Percentiles rank a stretch among this genome's conserved stretches.
Conservation (phyloP, 2,329 filamentous ascomycete genomes). For the Xylariaceae sp. region DNA sequence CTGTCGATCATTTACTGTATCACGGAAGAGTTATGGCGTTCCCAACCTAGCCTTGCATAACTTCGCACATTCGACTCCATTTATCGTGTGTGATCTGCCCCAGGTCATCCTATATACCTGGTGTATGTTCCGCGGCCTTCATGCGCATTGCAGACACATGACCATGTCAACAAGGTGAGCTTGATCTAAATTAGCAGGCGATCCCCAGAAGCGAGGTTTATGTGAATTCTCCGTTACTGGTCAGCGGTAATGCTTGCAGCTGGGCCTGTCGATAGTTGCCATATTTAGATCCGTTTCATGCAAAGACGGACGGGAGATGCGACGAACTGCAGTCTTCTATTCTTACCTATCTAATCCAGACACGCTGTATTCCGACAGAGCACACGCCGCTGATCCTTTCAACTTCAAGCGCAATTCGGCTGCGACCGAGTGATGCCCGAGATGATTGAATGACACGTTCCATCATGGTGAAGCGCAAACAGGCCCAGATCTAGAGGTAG, state of each 20-base stretch:
- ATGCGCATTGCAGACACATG: too few relatives aligned
- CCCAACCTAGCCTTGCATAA: too few relatives aligned
- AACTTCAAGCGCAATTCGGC: background rate
- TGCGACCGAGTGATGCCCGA: background rate
- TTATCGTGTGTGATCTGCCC: background rate
- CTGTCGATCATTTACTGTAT: slow-evolving; percentile 10
- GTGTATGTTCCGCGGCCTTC: background rate
- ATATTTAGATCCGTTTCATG: slow-evolving; percentile 13
- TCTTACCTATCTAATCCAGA: background rate
- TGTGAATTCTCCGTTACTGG: too few relatives aligned
- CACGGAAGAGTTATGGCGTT: background rate
- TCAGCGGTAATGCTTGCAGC: background rate
- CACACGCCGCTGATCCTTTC: background rate
- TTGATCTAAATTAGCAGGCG: too few relatives aligned
- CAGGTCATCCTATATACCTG: background rate
- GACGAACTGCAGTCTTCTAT: background rate
- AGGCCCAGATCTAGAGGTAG: too few relatives aligned
- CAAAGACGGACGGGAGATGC: slow-evolving; percentile 12
- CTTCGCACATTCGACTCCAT: too few relatives aligned
- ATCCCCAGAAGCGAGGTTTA: too few relatives aligned
- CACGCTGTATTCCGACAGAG: background rate
- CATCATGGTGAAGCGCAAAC: background rate
- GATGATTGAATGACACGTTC: slow-evolving; percentile 6
- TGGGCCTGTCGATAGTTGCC: slow-evolving; percentile 13
- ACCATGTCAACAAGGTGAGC: too few relatives aligned